phyloP scores from a whole-genome alignment of 805 yeast species.

The Metschnikowia kofuensis region DNA sequence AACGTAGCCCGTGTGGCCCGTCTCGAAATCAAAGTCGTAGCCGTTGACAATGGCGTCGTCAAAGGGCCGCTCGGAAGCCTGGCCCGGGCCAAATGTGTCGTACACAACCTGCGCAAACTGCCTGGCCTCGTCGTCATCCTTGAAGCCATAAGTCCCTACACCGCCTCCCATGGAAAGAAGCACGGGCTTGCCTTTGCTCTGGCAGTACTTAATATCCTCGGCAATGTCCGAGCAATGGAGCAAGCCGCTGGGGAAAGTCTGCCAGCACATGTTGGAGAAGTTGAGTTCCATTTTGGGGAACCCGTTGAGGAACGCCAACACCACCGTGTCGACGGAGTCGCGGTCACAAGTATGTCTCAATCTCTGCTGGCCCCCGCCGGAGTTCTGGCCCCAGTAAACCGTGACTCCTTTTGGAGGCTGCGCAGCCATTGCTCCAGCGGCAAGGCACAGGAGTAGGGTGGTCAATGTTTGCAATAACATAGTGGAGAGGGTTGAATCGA shows the following conservation, averaged over 20 bases:
- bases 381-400: slow-evolving; percentile 87
- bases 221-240: slow-evolving; percentile 14
- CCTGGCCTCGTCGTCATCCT: slow-evolving; percentile 51
- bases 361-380: slow-evolving; percentile 45
- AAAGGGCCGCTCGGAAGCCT: slow-evolving; percentile 22
- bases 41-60: slow-evolving; percentile 68
- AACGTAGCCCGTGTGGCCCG: slow-evolving; percentile 1
- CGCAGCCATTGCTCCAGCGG: neutral
- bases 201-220: slow-evolving; percentile 15
- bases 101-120: slow-evolving; percentile 45
- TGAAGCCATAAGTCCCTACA: slow-evolving; percentile 53
- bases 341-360: slow-evolving; percentile 57
- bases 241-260: slow-evolving; percentile 41
- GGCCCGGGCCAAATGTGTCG: slow-evolving; percentile 40
- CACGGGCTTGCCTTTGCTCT: slow-evolving; percentile 9
- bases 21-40: slow-evolving; percentile 64
- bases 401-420: slow-evolving; percentile 46
- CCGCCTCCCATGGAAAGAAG: slow-evolving; percentile 48
- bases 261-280: slow-evolving; percentile 52
- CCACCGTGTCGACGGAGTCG: slow-evolving; percentile 65
- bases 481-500: too few species aligned
- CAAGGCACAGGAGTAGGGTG: neutral
- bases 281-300: slow-evolving; percentile 50
- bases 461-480: slow-evolving; percentile 1
- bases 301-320: slow-evolving; percentile 65